Evolutionary conservation across 148 eudicot species (phyloP), one percentile per base, ranked within the genome.

Genomic region (Oxyria digyna): DNA sequence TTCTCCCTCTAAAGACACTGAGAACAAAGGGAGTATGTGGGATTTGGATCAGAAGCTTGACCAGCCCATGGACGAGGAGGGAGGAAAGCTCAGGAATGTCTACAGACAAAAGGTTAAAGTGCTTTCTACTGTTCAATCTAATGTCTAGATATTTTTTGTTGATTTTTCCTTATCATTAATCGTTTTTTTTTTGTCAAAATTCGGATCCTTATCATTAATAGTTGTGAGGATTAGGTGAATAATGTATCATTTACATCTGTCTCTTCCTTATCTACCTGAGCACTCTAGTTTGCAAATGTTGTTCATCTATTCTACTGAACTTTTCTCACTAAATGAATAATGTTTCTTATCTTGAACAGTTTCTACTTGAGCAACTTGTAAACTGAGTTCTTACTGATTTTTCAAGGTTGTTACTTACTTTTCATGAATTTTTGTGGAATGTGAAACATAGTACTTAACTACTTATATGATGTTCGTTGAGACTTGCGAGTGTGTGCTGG

Each of bases 41-140:
- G 99, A 50, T 76, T 85, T 95, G 87, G 97, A 91, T 40, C 97
- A 88, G 80, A 95, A 81, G 86, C 91, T 95, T 74, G 99, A 95
- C 72, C 99, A 95, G 75, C 88, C 96, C 74, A 91, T 91, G 97
- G 97, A 91, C 76, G 97, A 87, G 80, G 97, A 91, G 73, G 97
- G 96, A 73, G 99, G 94, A 72, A 91, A 80, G 72, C 83, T 95
- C 43, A 87, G 69, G 76, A 88, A 78, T 73, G 85, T 85, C 80
- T 83, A 81, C 52, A 77, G 85, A 79, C 93, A 91, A 79, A 91
- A 95, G 96, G 99, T 85, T 68, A 78, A 26, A 23, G 62, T 54
- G 24, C 27, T 35, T 9, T 23, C 62, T 23, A 26, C 62, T 23
- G 31, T 11, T 54, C 62, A 54, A 13, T 54, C 62, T 12, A 54